Conservation (phyloP, 805 yeast genomes). For the Zygosaccharomyces bisporus region DNA sequence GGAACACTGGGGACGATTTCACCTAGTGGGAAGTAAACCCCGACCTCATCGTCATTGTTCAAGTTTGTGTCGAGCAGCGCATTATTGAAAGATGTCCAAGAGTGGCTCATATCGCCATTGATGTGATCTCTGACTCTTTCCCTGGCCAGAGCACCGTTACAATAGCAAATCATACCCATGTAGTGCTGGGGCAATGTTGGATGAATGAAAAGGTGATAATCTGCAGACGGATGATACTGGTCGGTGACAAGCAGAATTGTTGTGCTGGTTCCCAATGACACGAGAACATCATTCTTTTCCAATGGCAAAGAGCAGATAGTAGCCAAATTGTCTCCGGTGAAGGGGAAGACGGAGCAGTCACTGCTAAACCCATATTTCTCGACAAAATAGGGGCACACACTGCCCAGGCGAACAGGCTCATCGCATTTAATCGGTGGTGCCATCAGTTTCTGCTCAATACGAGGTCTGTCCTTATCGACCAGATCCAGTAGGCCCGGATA, state of each 20-base stretch:
- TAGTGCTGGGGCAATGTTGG: slow-evolving; percentile 72
- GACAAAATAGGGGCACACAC: slow-evolving; percentile 56
- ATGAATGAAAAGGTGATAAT: slow-evolving; percentile 81
- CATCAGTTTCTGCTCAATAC: slow-evolving; percentile 42
- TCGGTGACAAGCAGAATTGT: slow-evolving; percentile 81
- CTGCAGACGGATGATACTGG: slow-evolving; percentile 69
- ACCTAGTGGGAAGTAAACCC: slow-evolving; percentile 83
- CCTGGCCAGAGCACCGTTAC: slow-evolving; percentile 86
- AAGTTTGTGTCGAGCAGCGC: slow-evolving; percentile 36
- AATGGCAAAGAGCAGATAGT: slow-evolving; percentile 81
- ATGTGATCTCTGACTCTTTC: slow-evolving; percentile 66
- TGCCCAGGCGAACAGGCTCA: slow-evolving; percentile 42
- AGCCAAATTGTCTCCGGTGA: slow-evolving; percentile 90
- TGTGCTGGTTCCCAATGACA: slow-evolving; percentile 89
- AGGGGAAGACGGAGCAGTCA: slow-evolving; percentile 61
- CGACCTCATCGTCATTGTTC: slow-evolving; percentile 49
- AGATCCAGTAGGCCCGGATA: slow-evolving; percentile 51
- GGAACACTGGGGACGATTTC: slow-evolving; percentile 84
- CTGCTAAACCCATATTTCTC: slow-evolving; percentile 58
- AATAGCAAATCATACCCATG: slow-evolving; percentile 95
- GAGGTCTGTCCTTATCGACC: slow-evolving; percentile 29
- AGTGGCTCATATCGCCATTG: slow-evolving; percentile 40
- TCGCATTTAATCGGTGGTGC: slow-evolving; percentile 41
- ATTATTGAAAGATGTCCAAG: slow-evolving; percentile 63
- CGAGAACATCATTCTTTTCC: slow-evolving; percentile 66